A percentile compares a stretch with the other conserved stretches of the same genome.
phyloP scores from a whole-genome alignment of 495 filamentous ascomycete genomes.

The Aspergillus homomorphus region DNA sequence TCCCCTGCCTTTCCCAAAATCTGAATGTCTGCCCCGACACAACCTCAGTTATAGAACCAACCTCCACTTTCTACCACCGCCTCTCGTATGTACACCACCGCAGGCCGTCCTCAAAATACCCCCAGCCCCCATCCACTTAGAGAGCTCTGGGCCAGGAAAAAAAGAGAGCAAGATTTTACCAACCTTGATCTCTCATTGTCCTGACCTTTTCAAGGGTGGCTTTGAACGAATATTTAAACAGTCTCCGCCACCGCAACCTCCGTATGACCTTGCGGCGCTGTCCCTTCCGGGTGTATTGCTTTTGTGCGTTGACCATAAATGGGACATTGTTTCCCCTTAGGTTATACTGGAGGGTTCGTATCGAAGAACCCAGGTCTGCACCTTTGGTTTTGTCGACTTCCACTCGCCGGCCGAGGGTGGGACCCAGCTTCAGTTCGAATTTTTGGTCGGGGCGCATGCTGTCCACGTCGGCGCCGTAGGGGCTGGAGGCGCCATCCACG shows the following conservation, averaged over 20 bases:
- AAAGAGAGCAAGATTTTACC: slow-evolving; percentile 25
- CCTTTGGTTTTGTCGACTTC: slow-evolving; percentile 38
- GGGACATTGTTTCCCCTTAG: slow-evolving; percentile 30
- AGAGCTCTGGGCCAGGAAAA: too few relatives aligned
- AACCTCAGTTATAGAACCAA: too few relatives aligned
- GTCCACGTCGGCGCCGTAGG: slow-evolving; percentile 12
- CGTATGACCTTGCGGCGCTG: slow-evolving; percentile 35
- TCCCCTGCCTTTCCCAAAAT: not conserved
- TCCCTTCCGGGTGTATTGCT: slow-evolving; percentile 39
- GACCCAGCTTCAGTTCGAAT: slow-evolving; percentile 40
- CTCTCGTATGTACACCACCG: slow-evolving; percentile 5
- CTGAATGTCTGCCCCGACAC: too few relatives aligned
- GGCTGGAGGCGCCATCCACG: slow-evolving; percentile 24
- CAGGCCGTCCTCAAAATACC: too few relatives aligned
- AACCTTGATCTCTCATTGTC: slow-evolving; percentile 46
- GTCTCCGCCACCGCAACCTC: slow-evolving; percentile 38
- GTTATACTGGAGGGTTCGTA: slow-evolving; percentile 26
- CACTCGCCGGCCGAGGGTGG: slow-evolving; percentile 40
- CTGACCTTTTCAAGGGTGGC: slow-evolving; percentile 42
- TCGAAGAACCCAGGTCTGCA: slow-evolving; percentile 29
- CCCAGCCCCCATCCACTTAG: too few relatives aligned
- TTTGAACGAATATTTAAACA: slow-evolving; percentile 45
- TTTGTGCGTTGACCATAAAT: slow-evolving; percentile 25
- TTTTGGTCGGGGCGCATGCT: slow-evolving; percentile 20
- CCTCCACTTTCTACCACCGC: not conserved